Percentiles rank a stretch among this genome's conserved stretches.
phyloP scores from a whole-genome alignment of 1,284 basidiomycete species.

The Erythrobasidium hasegawianum region DNA sequence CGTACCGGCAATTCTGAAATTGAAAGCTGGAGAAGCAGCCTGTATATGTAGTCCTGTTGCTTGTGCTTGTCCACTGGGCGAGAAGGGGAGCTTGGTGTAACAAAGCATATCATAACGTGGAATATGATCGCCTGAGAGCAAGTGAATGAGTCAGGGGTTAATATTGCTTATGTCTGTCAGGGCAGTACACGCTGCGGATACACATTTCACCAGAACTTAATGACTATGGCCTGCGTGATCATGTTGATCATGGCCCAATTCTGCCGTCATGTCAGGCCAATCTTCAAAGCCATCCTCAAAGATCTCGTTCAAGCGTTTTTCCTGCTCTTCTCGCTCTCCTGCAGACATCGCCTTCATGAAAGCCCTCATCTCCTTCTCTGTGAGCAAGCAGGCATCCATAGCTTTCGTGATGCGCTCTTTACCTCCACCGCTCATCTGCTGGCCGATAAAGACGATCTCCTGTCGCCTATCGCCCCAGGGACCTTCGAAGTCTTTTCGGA shows the following conservation, averaged over 20 bases:
- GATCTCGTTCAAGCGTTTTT: constrained; percentile 47
- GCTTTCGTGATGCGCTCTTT: constrained; percentile 47
- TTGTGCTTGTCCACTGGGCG: not conserved
- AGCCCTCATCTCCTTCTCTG: constrained; percentile 50
- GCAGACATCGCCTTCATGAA: constrained; percentile 50
- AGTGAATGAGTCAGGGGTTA: too few relatives aligned
- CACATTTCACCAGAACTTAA: too few relatives aligned
- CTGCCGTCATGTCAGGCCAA: constrained; percentile 9
- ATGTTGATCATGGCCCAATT: not conserved
- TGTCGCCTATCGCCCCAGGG: constrained; percentile 53
- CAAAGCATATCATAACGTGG: not conserved
- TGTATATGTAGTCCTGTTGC: too few relatives aligned
- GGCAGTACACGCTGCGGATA: too few relatives aligned
- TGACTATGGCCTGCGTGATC: not conserved
- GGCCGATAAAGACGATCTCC: constrained; percentile 52
- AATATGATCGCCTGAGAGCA: too few relatives aligned
- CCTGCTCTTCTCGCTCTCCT: constrained; percentile 43
- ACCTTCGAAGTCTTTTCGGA: constrained; percentile 51
- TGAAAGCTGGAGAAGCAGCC: not conserved
- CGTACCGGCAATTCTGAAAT: constrained; percentile 22
- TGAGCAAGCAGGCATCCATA: constrained; percentile 50
- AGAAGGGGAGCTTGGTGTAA: not conserved
- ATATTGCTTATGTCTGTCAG: too few relatives aligned
- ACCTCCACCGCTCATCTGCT: constrained; percentile 46
- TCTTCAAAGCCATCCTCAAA: constrained; percentile 47